phyloP scores from a whole-genome alignment of 768 basidiomycete species.

The Omphalotus guepiniiformis region DNA sequence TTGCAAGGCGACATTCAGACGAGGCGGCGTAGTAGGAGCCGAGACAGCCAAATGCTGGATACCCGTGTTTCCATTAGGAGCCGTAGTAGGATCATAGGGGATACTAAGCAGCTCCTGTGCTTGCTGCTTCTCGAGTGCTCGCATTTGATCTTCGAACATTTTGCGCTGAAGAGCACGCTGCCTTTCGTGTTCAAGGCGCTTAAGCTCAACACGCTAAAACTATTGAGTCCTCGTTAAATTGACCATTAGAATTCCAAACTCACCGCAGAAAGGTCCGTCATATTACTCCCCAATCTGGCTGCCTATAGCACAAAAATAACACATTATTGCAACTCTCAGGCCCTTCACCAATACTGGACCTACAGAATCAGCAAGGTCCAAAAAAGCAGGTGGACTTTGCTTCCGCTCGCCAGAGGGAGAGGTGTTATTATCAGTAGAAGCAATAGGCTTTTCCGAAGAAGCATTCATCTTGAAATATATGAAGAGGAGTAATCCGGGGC shows the following conservation, averaged over 20 bases:
- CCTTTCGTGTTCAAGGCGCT: slow-evolving; percentile 88
- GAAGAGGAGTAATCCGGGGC: slow-evolving; percentile 51
- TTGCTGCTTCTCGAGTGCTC: slow-evolving; percentile 87
- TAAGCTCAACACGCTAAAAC: slow-evolving; percentile 79
- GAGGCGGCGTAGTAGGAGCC: slow-evolving; percentile 84
- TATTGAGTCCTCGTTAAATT: slow-evolving; percentile 5
- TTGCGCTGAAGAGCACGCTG: slow-evolving; percentile 83
- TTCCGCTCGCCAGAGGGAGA: slow-evolving; percentile 62
- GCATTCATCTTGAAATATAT: slow-evolving; percentile 61
- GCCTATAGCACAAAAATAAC: slow-evolving; percentile 43
- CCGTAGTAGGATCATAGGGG: slow-evolving; percentile 54
- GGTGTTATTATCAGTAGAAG: slow-evolving; percentile 67
- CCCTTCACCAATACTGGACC: slow-evolving; percentile 29
- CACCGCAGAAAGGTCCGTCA: slow-evolving; percentile 83
- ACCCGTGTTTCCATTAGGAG: slow-evolving; percentile 36
- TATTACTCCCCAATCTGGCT: slow-evolving; percentile 80
- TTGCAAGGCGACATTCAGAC: slow-evolving; percentile 67
- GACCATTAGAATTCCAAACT: slow-evolving; percentile 27
- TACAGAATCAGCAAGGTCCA: slow-evolving; percentile 92
- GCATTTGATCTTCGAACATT: slow-evolving; percentile 97
- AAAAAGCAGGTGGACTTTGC: slow-evolving; percentile 87
- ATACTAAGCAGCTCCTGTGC: slow-evolving; percentile 77
- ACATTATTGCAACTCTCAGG: slow-evolving; percentile 11
- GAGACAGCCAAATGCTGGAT: slow-evolving; percentile 81
- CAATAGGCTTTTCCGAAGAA: slow-evolving; percentile 65